Percentiles rank a stretch among this genome's conserved stretches.
These are phyloP conservation scores for Debaryomycetaceae sp. DNA, from an alignment of 1,139 yeast species.

Conservation along the genomic window DNA sequence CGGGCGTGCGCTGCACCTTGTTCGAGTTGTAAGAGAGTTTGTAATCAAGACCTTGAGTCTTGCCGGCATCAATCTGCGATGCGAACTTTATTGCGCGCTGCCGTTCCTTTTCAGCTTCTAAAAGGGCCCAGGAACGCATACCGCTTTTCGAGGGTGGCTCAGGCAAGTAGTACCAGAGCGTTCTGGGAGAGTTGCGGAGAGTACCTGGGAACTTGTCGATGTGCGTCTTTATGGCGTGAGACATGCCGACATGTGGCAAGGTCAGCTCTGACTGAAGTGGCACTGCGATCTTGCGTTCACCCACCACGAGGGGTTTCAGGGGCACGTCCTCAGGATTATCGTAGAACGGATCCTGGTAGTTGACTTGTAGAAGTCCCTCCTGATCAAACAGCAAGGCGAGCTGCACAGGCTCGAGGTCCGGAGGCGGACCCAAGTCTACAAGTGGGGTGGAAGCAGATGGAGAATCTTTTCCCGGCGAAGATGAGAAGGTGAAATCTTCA, in stretches of 20 bases:
- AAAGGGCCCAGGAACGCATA: constrained; percentile 12
- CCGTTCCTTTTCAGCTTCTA: constrained; percentile 7
- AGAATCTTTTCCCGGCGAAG: background rate
- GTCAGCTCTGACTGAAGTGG: constrained; percentile 13
- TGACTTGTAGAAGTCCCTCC: constrained; percentile 37
- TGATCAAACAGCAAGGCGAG: constrained; percentile 29
- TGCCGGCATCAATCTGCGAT: constrained; percentile 42
- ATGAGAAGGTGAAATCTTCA: constrained; percentile 2
- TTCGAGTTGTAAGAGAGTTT: constrained; percentile 22
- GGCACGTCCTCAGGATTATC: constrained; percentile 43
- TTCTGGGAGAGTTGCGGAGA: constrained; percentile 1
- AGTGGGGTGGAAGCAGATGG: background rate
- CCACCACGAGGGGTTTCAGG: constrained; percentile 45
- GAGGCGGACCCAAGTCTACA: constrained; percentile 8
- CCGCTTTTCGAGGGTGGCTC: constrained; percentile 20
- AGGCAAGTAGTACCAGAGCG: constrained; percentile 18
- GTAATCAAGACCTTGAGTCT: constrained; percentile 27
- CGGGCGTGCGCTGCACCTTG: constrained; percentile 29
- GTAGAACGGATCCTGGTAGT: constrained; percentile 57
- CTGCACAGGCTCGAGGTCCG: constrained; percentile 8
- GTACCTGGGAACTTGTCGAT: background rate
- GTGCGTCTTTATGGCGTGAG: constrained; percentile 4
- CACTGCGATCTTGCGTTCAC: constrained; percentile 50
- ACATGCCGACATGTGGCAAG: constrained; percentile 7
- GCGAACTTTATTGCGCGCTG: constrained; percentile 11